Evolutionary conservation across 768 basidiomycete genomes (phyloP).

Genomic region (Pleurotus tuber-regium): DNA sequence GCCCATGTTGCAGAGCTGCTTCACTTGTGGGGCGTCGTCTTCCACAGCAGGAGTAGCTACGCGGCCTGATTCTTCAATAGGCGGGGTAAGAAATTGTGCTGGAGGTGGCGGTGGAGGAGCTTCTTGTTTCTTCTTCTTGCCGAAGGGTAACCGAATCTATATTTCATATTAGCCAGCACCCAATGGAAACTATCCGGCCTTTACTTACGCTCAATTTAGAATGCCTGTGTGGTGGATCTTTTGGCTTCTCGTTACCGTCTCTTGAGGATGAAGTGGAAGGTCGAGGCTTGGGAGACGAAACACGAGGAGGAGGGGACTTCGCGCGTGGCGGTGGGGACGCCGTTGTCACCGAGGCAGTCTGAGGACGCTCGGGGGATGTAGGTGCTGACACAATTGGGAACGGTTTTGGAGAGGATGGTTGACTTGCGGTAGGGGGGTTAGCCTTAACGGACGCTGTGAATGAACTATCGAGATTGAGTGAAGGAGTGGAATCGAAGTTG

Average conservation of each 20-base stretch:
- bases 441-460: conserved; percentile 33
- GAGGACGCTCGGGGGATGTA: conserved; percentile 31
- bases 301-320: conserved; percentile 49
- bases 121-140: conserved; percentile 61
- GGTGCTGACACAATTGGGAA: conserved; percentile 34
- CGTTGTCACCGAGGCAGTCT: conserved; percentile 25
- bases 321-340: conserved; percentile 41
- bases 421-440: conserved; percentile 16
- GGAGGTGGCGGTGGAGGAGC: conserved; percentile 42
- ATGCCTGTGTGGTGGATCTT: conserved; percentile 54
- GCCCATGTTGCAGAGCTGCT: conserved; percentile 85
- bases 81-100: conserved; percentile 37
- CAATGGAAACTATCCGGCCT: conserved; percentile 2
- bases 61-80: conserved; percentile 42
- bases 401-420: conserved; percentile 23
- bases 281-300: conserved; percentile 57
- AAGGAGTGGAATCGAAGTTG: conserved; percentile 37
- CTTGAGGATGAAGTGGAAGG: conserved; percentile 61
- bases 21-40: conserved; percentile 75
- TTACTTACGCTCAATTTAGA: conserved; percentile 76
- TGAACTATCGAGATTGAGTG: conserved; percentile 38
- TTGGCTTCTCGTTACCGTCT: conserved; percentile 54
- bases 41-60: conserved; percentile 51
- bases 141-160: conserved; percentile 78
- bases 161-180: conserved; percentile 8